Evolutionary conservation across 2,329 filamentous ascomycete species (phyloP).

Genomic region (Alternaria arborescens): DNA sequence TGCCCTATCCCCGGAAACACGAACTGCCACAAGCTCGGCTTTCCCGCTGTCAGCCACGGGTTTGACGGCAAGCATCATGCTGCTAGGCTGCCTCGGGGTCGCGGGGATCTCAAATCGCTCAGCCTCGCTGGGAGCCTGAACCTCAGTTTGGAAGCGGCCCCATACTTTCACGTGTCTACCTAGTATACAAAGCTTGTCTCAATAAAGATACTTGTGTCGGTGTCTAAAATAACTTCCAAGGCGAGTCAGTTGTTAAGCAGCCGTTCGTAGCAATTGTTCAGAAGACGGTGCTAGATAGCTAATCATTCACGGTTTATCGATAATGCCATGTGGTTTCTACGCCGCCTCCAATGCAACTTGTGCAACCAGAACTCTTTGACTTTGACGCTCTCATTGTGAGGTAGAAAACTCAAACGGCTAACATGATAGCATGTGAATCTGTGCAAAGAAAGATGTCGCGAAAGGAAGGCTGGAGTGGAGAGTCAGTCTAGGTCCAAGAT

Average conservation of each 20-base stretch:
- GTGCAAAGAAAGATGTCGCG: not conserved
- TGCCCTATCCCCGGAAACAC: not conserved
- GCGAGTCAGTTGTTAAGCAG: not conserved
- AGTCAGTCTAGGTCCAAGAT: not conserved
- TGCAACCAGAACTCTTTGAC: too few species aligned
- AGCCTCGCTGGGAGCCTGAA: conserved; percentile 1
- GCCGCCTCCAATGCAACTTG: too few species aligned
- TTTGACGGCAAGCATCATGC: not conserved
- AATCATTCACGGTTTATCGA: too few species aligned
- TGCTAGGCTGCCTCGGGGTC: not conserved
- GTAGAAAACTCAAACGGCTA: too few species aligned
- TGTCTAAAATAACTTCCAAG: not conserved
- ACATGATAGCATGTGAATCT: too few species aligned
- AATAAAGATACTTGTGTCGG: not conserved
- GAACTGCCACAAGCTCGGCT: not conserved
- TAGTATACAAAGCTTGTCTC: not conserved
- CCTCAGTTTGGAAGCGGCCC: not conserved
- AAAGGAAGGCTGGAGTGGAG: not conserved
- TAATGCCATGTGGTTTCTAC: too few species aligned
- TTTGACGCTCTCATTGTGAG: too few species aligned
- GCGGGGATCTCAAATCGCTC: not conserved
- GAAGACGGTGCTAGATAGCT: not conserved
- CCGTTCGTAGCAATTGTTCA: not conserved
- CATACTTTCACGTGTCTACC: not conserved
- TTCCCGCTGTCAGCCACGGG: not conserved